Percentiles rank a stretch among this genome's conserved stretches.
These are phyloP conservation scores for Geosiphon pyriformis DNA, from an alignment of 192 early-diverging fungal genomes.

Conservation along the genomic window DNA sequence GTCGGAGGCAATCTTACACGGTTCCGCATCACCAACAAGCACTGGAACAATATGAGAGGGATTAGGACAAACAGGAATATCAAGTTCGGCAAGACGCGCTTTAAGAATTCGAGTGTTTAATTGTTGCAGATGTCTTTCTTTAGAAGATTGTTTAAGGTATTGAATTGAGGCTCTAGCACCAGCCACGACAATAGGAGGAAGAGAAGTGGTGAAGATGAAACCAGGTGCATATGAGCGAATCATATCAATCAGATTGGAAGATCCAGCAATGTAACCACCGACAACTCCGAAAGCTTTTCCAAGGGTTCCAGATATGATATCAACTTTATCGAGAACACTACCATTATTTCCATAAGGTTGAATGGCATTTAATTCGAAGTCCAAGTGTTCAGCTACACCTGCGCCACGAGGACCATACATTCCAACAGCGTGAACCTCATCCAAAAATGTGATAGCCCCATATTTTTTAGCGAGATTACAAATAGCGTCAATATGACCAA, in stretches of 20 bases:
- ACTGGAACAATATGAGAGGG: slow-evolving; percentile 99
- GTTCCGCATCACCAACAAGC: slow-evolving; percentile 93
- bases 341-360: slow-evolving; percentile 43
- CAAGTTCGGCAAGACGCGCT: slow-evolving; percentile 65
- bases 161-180: slow-evolving; percentile 90
- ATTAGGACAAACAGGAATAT: slow-evolving; percentile 96
- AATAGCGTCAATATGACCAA: slow-evolving; percentile 89
- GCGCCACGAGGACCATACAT: slow-evolving; percentile 94
- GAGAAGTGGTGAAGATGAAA: slow-evolving; percentile 99
- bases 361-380: slow-evolving; percentile 63
- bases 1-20: slow-evolving; percentile 89
- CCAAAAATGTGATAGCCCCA: slow-evolving; percentile 93
- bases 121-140: slow-evolving; percentile 90
- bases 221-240: slow-evolving; percentile 96
- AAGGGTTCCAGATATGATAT: slow-evolving; percentile 94
- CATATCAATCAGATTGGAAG: slow-evolving; percentile 86
- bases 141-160: slow-evolving; percentile 79
- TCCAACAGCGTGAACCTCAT: slow-evolving; percentile 99
- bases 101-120: slow-evolving; percentile 88
- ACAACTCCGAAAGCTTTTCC: slow-evolving; percentile 98
- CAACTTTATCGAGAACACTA: slow-evolving; percentile 77
- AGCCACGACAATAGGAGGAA: slow-evolving; percentile 87
- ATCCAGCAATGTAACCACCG: slow-evolving; percentile 94
- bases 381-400: slow-evolving; percentile 92
- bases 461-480: slow-evolving; percentile 87